A percentile compares a stretch with the other conserved stretches of the same genome.
Conservation (phyloP, 2,329 filamentous ascomycete genomes). For the Fusarium verticillioides region DNA sequence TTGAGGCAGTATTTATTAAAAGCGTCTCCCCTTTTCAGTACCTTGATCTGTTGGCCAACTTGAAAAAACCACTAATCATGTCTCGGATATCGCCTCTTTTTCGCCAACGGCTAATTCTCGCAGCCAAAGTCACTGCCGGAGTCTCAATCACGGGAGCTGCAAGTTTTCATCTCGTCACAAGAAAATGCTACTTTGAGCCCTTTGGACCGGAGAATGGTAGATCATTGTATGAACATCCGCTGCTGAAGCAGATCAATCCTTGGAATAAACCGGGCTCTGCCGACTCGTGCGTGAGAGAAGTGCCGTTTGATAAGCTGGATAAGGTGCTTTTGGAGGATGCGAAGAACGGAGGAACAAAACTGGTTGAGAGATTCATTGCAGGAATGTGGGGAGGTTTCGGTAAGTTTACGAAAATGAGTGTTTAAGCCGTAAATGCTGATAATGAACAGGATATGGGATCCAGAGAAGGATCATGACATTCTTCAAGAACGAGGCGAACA, state of each 20-base stretch:
- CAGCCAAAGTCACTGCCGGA: background rate
- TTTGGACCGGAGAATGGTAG: conserved; percentile 18
- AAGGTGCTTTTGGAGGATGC: conserved; percentile 22
- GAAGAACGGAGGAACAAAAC: conserved; percentile 18
- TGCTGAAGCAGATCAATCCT: conserved; percentile 31
- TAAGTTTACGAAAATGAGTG: fast-evolving
- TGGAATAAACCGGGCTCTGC: conserved; percentile 33
- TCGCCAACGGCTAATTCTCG: background rate
- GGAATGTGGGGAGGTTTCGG: conserved; percentile 41
- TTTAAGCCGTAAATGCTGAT: fast-evolving
- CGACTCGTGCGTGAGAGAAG: conserved; percentile 34
- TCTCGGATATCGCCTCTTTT: background rate
- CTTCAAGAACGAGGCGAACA: conserved; percentile 12
- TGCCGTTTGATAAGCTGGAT: conserved; percentile 13
- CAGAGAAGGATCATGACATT: conserved; percentile 28
- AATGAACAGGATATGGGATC: background rate
- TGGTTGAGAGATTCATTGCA: conserved; percentile 28
- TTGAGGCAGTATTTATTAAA: background rate
- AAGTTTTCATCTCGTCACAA: conserved; percentile 28
- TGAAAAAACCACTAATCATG: background rate
- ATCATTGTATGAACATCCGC: conserved; percentile 18
- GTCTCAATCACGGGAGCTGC: conserved; percentile 1
- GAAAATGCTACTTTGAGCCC: conserved; percentile 36
- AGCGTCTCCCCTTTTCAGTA: background rate
- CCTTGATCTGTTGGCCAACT: background rate